phyloP scores from a whole-genome alignment of 305 asterid genomes.

The Solanum chacoense region DNA sequence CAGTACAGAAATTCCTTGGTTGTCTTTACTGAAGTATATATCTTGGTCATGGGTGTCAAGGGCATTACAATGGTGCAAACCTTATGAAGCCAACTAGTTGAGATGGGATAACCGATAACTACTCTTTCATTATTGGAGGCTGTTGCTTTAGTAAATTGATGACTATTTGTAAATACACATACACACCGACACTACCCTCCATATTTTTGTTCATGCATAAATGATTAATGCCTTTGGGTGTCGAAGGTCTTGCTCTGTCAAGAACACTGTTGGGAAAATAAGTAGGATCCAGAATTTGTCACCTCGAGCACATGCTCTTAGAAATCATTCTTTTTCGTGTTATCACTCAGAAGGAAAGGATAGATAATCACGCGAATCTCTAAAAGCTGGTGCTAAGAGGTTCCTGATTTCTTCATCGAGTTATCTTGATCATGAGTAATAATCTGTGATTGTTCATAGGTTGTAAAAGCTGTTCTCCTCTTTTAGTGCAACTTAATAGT shows the following conservation, averaged over 20 bases:
- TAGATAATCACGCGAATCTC: neutral
- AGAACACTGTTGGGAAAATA: neutral
- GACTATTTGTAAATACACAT: neutral
- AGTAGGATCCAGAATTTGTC: neutral
- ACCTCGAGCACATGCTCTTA: neutral
- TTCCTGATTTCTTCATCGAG: neutral
- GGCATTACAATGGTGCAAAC: neutral
- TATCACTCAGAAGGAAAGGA: neutral
- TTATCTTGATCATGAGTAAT: neutral
- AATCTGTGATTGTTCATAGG: neutral
- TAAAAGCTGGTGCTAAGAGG: neutral
- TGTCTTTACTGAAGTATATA: neutral
- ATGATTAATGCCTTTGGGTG: neutral
- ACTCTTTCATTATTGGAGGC: neutral
- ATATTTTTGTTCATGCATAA: neutral
- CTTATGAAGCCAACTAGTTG: neutral
- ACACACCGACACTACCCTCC: neutral
- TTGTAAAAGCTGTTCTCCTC: neutral
- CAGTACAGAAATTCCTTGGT: neutral
- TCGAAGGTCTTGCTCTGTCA: neutral
- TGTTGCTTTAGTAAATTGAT: neutral
- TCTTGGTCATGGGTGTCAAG: neutral
- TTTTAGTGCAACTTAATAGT: neutral
- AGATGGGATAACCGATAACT: neutral
- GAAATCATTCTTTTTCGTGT: neutral